Conservation (phyloP, 2,329 filamentous ascomycete genomes). For the Plenodomus lindquistii region DNA sequence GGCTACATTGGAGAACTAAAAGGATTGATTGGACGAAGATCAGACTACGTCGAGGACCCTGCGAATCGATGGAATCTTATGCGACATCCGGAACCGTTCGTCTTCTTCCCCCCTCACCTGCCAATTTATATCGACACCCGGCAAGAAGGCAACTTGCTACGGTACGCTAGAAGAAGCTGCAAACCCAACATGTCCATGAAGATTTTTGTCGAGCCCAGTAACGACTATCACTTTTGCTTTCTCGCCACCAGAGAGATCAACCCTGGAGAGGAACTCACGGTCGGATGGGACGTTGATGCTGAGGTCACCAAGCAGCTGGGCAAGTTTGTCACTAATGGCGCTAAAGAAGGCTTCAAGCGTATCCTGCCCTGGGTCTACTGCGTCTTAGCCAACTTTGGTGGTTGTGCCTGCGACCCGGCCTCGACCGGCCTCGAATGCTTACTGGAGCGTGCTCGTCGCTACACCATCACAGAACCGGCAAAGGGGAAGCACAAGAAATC, state of each 20-base stretch:
- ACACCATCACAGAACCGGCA: constrained; percentile 30
- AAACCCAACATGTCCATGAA: constrained; percentile 86
- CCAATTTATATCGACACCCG: constrained; percentile 93
- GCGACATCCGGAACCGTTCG: constrained; percentile 57
- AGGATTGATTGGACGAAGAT: constrained; percentile 52
- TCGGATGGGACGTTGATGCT: constrained; percentile 60
- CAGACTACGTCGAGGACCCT: constrained; percentile 52
- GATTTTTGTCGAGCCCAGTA: constrained; percentile 75
- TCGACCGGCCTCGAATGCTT: constrained; percentile 42
- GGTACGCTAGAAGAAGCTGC: constrained; percentile 92
- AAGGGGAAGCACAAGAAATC: constrained; percentile 55
- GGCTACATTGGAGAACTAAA: constrained; percentile 74
- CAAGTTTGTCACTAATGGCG: constrained; percentile 66
- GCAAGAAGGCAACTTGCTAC: constrained; percentile 79
- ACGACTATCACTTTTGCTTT: constrained; percentile 85
- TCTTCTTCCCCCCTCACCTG: constrained; percentile 76
- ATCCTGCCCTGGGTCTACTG: constrained; percentile 68
- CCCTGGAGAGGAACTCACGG: constrained; percentile 69
- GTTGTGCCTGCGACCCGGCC: constrained; percentile 69
- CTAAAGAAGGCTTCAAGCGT: constrained; percentile 61
- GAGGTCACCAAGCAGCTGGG: constrained; percentile 59
- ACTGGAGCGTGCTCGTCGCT: constrained; percentile 41
- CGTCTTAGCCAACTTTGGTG: constrained; percentile 76
- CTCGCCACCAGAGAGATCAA: constrained; percentile 81
- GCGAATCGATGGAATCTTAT: constrained; percentile 53